Percentiles rank a stretch among this genome's conserved stretches.
Evolutionary conservation across 2,329 filamentous ascomycete species (phyloP).

Genomic region (Alternaria incomplexa): DNA sequence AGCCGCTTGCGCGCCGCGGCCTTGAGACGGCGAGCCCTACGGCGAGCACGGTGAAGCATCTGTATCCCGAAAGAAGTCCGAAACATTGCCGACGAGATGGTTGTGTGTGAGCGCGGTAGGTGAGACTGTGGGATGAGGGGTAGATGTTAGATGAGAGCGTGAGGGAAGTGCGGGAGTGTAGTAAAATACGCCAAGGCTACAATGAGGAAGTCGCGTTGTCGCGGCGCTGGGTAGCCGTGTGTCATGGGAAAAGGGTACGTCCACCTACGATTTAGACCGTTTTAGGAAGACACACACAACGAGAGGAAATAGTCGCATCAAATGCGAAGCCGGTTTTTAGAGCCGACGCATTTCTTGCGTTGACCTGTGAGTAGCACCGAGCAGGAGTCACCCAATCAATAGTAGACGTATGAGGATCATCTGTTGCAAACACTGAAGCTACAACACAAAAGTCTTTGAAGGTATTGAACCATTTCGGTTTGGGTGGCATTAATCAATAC

Average conservation of each 20-base stretch:
- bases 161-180: not conserved
- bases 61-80: not conserved
- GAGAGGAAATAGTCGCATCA: not conserved
- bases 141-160: not conserved
- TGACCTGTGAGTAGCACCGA: too few species aligned
- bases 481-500: too few species aligned
- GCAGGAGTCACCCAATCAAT: too few species aligned
- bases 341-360: too few species aligned
- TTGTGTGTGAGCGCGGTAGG: too few species aligned
- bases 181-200: not conserved
- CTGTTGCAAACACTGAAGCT: too few species aligned
- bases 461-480: too few species aligned
- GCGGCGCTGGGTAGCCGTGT: not conserved
- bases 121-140: too few species aligned
- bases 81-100: not conserved
- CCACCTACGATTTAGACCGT: fast-evolving
- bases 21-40: not conserved
- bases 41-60: not conserved
- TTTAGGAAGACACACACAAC: not conserved
- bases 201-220: not conserved
- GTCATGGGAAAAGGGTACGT: fast-evolving
- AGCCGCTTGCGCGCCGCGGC: not conserved
- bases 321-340: too few species aligned
- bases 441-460: too few species aligned
- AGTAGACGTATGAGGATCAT: too few species aligned